A percentile compares a stretch with the other conserved stretches of the same genome.
Conservation (phyloP, 345 rosid genomes). For the Moricandia moricandioides region DNA sequence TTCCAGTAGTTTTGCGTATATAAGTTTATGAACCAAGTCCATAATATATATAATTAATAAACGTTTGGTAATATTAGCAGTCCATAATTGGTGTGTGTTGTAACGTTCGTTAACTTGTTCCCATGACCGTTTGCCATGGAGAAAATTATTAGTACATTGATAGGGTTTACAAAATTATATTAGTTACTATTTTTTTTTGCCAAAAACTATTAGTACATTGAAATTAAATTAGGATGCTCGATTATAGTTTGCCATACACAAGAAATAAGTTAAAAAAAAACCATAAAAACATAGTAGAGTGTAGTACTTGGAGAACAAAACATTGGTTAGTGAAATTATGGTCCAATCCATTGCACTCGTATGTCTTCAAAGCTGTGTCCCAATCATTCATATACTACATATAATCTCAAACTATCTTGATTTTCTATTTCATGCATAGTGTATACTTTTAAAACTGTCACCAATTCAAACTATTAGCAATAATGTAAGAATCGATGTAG, state of each 20-base stretch:
- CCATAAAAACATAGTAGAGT: not conserved
- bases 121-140: no score
- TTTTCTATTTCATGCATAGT: not conserved
- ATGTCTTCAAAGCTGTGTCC: no score
- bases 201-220: no score
- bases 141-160: no score
- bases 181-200: no score
- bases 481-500: not conserved
- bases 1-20: conserved; percentile 2
- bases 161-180: no score
- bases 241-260: no score
- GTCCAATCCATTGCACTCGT: conserved; percentile 19
- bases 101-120: no score
- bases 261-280: no score
- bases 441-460: not conserved
- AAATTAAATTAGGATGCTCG: no score
- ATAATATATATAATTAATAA: not conserved
- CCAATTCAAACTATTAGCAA: not conserved
- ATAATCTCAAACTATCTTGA: not conserved
- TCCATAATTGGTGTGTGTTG: no score
- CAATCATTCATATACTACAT: not conserved
- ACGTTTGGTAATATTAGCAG: no score
- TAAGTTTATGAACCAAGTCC: not conserved
- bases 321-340: not conserved
- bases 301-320: not conserved